These are phyloP conservation scores for Raddia distichophylla DNA, from an alignment of 176 grass and related monocot genomes.

Conservation along the genomic window DNA sequence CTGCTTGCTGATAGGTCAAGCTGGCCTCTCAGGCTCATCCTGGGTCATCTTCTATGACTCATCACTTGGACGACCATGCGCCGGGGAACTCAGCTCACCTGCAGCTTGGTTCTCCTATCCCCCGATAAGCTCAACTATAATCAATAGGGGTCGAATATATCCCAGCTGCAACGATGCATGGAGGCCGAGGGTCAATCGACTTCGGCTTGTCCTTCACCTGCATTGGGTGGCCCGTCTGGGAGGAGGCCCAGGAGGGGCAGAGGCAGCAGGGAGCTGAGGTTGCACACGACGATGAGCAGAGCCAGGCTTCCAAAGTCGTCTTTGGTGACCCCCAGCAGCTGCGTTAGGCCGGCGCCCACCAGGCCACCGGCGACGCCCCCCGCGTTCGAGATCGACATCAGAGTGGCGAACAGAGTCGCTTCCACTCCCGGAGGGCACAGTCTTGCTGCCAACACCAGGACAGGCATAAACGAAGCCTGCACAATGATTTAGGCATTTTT, in stretches of 20 bases:
- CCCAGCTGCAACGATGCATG: background rate
- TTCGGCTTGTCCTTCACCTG: conserved; percentile 27
- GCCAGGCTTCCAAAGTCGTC: conserved; percentile 76
- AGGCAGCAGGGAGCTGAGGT: conserved; percentile 83
- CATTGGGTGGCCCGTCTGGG: conserved; percentile 53
- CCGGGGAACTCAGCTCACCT: too few relatives aligned
- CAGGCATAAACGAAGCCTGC: conserved; percentile 97
- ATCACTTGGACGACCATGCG: too few relatives aligned
- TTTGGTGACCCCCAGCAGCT: conserved; percentile 73
- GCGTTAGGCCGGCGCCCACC: conserved; percentile 79
- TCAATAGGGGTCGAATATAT: background rate
- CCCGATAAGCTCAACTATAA: too few relatives aligned
- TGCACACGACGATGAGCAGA: conserved; percentile 68
- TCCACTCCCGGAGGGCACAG: conserved; percentile 82
- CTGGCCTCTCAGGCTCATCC: too few relatives aligned
- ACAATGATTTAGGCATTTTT: background rate
- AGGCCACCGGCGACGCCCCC: conserved; percentile 79
- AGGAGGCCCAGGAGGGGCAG: conserved; percentile 86
- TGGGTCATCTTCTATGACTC: too few relatives aligned
- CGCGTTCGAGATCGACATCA: conserved; percentile 93
- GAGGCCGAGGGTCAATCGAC: background rate
- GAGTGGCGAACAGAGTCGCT: conserved; percentile 90
- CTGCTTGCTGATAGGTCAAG: background rate
- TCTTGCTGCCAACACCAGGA: conserved; percentile 84
- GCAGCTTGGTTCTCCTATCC: too few relatives aligned